These are phyloP conservation scores for Debaryomyces castellii DNA, from an alignment of 805 yeast species.

Conservation along the genomic window DNA sequence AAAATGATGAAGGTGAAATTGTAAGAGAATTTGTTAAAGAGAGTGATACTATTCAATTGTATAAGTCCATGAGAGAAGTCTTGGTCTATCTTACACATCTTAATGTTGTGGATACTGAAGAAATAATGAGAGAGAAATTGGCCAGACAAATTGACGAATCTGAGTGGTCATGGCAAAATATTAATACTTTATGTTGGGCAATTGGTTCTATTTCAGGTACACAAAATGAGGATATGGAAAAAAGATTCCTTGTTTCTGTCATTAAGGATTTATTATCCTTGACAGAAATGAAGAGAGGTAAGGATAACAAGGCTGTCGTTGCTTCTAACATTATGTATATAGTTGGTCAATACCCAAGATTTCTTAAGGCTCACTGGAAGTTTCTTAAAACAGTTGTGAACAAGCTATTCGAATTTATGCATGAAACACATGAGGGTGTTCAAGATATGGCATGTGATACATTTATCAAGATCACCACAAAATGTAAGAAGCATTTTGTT, in stretches of 20 bases:
- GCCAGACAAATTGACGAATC: conserved; percentile 91
- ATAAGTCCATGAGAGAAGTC: conserved; percentile 94
- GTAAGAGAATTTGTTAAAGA: conserved; percentile 97
- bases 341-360: conserved; percentile 98
- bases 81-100: conserved; percentile 93
- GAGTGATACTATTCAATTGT: conserved; percentile 92
- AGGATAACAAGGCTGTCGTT: conserved; percentile 97
- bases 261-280: conserved; percentile 88
- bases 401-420: conserved; percentile 97
- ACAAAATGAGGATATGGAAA: conserved; percentile 97
- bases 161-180: conserved; percentile 99
- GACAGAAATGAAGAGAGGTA: conserved; percentile 95
- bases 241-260: conserved; percentile 87
- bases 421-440: conserved; percentile 99
- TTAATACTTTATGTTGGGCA: conserved; percentile 98
- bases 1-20: conserved; percentile 98
- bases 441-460: conserved; percentile 99
- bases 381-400: conserved; percentile 93
- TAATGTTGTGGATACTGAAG: conserved; percentile 91
- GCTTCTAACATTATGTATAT: conserved; percentile 99
- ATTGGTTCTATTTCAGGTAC: conserved; percentile 98
- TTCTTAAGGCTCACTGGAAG: conserved; percentile 97
- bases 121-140: conserved; percentile 88
- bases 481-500: conserved; percentile 94
- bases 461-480: conserved; percentile 89